A percentile compares a stretch with the other conserved stretches of the same genome.
phyloP scores from a whole-genome alignment of 78 protist genomes.

The Dictyostelium purpureum region DNA sequence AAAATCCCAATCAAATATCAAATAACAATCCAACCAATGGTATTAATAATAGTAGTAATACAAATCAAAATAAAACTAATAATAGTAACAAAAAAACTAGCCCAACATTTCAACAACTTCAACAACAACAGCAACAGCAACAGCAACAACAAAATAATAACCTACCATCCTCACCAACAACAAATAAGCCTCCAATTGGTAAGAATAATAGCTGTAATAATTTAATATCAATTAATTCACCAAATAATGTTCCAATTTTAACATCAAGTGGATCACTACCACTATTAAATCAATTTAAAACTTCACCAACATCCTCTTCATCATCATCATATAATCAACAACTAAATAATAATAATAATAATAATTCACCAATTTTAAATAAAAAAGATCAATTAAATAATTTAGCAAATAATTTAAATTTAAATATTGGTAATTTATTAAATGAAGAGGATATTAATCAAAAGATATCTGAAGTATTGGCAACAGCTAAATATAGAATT shows the following conservation, averaged over 20 bases:
- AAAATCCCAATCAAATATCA: not conserved
- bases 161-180: not conserved
- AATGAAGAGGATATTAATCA: conserved; percentile 44
- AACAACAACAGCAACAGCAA: not conserved
- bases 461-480: conserved; percentile 59
- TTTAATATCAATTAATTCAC: not conserved
- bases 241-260: not conserved
- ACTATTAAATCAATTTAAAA: no score
- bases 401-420: conserved; percentile 40
- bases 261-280: not conserved
- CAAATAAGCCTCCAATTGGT: conserved; percentile 4
- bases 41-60: not conserved
- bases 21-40: not conserved
- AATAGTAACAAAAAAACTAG: no score
- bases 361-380: conserved; percentile 3
- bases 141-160: not conserved
- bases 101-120: not conserved
- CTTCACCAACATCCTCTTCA: no score
- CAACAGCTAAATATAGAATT: conserved; percentile 49
- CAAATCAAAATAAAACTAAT: not conserved
- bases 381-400: conserved; percentile 55
- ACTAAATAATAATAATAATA: not conserved
- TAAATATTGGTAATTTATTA: not conserved
- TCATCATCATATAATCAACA: not conserved
- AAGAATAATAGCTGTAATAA: not conserved